These are phyloP conservation scores for Fusarium acutatum DNA, from an alignment of 2,329 filamentous ascomycete species.

Conservation along the genomic window DNA sequence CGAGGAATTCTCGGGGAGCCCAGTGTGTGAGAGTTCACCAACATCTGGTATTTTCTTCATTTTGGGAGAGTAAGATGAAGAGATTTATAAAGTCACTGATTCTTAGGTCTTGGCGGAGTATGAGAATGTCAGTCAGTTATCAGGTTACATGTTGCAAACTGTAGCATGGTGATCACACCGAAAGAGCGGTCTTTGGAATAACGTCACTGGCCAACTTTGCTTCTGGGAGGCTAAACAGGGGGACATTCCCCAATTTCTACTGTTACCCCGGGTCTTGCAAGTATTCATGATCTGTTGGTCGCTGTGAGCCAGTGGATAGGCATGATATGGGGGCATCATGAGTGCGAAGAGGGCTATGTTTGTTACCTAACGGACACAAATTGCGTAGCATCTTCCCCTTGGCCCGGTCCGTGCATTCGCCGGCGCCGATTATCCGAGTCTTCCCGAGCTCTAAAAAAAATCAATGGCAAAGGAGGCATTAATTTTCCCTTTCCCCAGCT, in stretches of 20 bases:
- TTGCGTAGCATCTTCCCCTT: slow-evolving; percentile 33
- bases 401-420: slow-evolving; percentile 40
- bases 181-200: slow-evolving; percentile 18
- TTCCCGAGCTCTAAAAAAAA: slow-evolving; percentile 35
- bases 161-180: background rate
- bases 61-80: background rate
- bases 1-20: slow-evolving; percentile 37
- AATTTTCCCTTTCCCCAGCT: slow-evolving; percentile 29
- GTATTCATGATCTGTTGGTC: slow-evolving; percentile 1
- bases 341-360: background rate
- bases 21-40: slow-evolving; percentile 7
- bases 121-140: slow-evolving; percentile 19
- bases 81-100: slow-evolving; percentile 28
- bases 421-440: slow-evolving; percentile 45
- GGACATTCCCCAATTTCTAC: slow-evolving; percentile 1
- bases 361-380: slow-evolving; percentile 19
- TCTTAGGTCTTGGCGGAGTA: background rate
- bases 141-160: slow-evolving; percentile 5
- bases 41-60: slow-evolving; percentile 23
- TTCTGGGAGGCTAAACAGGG: slow-evolving; percentile 28
- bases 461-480: slow-evolving; percentile 33
- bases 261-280: slow-evolving; percentile 20
- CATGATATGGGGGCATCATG: background rate
- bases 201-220: slow-evolving; percentile 24
- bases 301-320: slow-evolving; percentile 7